phyloP scores from a whole-genome alignment of 352 stramenopile species.

The Poterioochromonas sp. region DNA sequence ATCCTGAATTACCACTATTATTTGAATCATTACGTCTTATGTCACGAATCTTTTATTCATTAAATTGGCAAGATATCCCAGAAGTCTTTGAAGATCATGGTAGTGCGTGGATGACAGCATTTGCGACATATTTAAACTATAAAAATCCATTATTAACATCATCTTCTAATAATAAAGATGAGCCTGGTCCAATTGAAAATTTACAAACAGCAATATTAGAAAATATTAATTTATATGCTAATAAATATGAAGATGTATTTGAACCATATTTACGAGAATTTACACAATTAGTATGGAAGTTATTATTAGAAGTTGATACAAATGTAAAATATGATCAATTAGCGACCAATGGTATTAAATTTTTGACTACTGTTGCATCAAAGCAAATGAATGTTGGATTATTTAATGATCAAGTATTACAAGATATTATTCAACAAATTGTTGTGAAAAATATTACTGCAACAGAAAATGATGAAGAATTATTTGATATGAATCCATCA shows the following conservation, averaged over 20 bases:
- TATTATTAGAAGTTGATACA: conserved; percentile 47
- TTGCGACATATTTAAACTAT: conserved; percentile 86
- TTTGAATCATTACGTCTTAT: neutral
- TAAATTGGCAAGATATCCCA: conserved; percentile 96
- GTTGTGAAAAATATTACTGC: conserved; percentile 88
- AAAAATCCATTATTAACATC: conserved; percentile 71
- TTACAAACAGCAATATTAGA: conserved; percentile 88
- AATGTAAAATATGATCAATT: conserved; percentile 86
- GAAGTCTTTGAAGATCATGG: conserved; percentile 99
- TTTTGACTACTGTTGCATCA: conserved; percentile 84
- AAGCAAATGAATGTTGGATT: conserved; percentile 83
- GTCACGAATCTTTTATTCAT: conserved; percentile 89
- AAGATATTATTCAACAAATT: conserved; percentile 85
- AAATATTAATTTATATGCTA: conserved; percentile 92
- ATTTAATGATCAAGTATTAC: conserved; percentile 64
- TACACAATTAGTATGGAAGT: conserved; percentile 68
- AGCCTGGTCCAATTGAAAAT: conserved; percentile 76
- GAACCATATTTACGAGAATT: conserved; percentile 85
- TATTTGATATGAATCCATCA: conserved; percentile 95
- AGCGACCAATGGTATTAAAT: conserved; percentile 90
- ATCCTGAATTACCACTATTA: neutral
- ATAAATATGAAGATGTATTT: conserved; percentile 99
- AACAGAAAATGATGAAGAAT: conserved; percentile 71
- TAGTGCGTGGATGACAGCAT: conserved; percentile 86
- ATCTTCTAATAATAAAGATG: conserved; percentile 65